phyloP scores from a whole-genome alignment of 2,329 filamentous ascomycete species.

The Xylaria sp. region DNA sequence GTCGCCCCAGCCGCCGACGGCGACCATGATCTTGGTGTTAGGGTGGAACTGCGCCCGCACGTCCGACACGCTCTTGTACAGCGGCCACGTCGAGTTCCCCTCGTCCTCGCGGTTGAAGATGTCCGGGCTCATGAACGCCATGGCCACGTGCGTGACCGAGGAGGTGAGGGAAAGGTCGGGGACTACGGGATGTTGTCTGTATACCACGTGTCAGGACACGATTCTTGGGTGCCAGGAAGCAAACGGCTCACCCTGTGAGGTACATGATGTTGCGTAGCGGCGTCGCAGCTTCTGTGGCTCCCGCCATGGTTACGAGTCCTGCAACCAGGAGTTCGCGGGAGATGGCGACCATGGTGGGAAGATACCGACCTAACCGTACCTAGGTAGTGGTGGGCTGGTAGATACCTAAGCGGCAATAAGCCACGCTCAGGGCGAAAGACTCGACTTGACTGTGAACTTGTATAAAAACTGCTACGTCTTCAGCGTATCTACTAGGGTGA shows the following conservation, averaged over 20 bases:
- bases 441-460: too few relatives aligned
- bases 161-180: slow-evolving; percentile 40
- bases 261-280: slow-evolving; percentile 39
- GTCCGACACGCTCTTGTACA: slow-evolving; percentile 53
- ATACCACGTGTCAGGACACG: background rate
- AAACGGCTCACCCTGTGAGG: slow-evolving; percentile 33
- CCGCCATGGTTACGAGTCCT: slow-evolving; percentile 16
- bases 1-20: slow-evolving; percentile 69
- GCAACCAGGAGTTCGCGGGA: slow-evolving; percentile 15
- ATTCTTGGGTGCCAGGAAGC: background rate
- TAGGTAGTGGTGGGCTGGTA: too few relatives aligned
- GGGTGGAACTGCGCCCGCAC: slow-evolving; percentile 56
- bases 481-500: too few relatives aligned
- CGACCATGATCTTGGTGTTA: slow-evolving; percentile 62
- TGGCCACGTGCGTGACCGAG: slow-evolving; percentile 57
- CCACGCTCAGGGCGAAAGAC: too few relatives aligned
- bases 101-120: slow-evolving; percentile 52
- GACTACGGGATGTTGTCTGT: slow-evolving; percentile 37
- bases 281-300: slow-evolving; percentile 16
- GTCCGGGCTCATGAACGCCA: slow-evolving; percentile 55
- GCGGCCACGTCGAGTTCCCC: slow-evolving; percentile 48
- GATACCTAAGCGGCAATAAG: too few relatives aligned
- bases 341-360: slow-evolving; percentile 10
- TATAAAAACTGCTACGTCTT: too few relatives aligned
- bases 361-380: too few relatives aligned